Evolutionary conservation across 108 stramenopile genomes (phyloP).

Genomic region (Schizochytrium sp.): DNA sequence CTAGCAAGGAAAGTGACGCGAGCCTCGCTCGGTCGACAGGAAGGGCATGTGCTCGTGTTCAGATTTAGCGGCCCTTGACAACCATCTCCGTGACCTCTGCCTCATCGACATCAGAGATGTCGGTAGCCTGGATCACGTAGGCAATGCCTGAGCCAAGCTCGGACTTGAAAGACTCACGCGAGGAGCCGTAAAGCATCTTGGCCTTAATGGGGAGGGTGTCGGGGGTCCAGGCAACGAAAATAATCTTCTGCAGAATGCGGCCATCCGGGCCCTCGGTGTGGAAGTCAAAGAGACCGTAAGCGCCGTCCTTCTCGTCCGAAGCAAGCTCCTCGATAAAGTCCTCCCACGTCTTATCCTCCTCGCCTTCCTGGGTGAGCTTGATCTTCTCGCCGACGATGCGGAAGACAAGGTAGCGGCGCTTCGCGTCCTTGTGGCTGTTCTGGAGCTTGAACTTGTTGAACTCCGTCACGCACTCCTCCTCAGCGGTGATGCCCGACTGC

Average conservation of each 20-base stretch:
- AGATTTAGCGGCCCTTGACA: background rate
- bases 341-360: background rate
- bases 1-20: too few species aligned
- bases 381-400: background rate
- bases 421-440: conserved; percentile 1
- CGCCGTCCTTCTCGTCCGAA: background rate
- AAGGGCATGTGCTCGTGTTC: background rate
- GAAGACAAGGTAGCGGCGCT: conserved; percentile 19
- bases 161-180: conserved; percentile 3
- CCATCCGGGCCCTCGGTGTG: background rate
- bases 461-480: background rate
- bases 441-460: conserved; percentile 19
- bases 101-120: background rate
- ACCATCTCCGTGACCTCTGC: background rate
- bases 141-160: conserved; percentile 17
- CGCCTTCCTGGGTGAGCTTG: background rate
- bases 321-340: background rate
- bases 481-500: background rate
- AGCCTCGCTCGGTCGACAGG: too few species aligned
- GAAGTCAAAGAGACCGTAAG: conserved; percentile 1
- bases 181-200: background rate
- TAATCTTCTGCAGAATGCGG: background rate
- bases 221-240: background rate
- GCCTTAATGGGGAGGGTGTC: conserved; percentile 12
- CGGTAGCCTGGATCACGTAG: conserved; percentile 13